These are phyloP conservation scores for Rhizophora apiculata DNA, from an alignment of 345 rosid species.

Conservation along the genomic window DNA sequence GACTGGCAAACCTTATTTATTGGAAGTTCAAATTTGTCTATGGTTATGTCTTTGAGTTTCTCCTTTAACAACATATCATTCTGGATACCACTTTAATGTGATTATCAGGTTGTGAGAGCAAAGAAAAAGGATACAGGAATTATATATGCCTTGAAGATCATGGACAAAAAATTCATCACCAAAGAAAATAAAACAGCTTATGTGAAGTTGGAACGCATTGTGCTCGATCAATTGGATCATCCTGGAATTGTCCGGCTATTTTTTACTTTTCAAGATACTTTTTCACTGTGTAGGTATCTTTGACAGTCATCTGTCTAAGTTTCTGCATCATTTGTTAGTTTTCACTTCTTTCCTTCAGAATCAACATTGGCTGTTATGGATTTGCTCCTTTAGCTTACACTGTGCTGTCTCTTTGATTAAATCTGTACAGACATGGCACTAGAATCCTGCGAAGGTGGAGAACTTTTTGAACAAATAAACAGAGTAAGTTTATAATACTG, in stretches of 20 bases:
- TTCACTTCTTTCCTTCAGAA: background rate
- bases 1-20: background rate
- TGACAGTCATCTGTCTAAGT: slow-evolving; percentile 10
- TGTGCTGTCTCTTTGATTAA: slow-evolving; percentile 31
- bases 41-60: slow-evolving; percentile 2
- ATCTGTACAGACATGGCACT: slow-evolving; percentile 85
- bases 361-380: background rate
- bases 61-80: slow-evolving; percentile 1
- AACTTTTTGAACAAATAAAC: slow-evolving; percentile 95
- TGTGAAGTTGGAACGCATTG: slow-evolving; percentile 92
- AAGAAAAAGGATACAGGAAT: slow-evolving; percentile 85
- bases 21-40: background rate
- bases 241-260: slow-evolving; percentile 86
- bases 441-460: slow-evolving; percentile 98
- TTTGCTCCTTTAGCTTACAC: slow-evolving; percentile 12
- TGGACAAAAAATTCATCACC: slow-evolving; percentile 98
- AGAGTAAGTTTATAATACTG: slow-evolving; percentile 54
- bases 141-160: slow-evolving; percentile 90
- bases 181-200: slow-evolving; percentile 96
- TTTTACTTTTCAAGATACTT: slow-evolving; percentile 90
- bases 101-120: slow-evolving; percentile 82
- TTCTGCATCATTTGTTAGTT: slow-evolving; percentile 2
- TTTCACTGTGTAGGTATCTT: slow-evolving; percentile 74
- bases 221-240: slow-evolving; percentile 94
- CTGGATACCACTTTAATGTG: slow-evolving; percentile 17